Conservation (phyloP, 257 asterid genomes). For the Nicotiana sylvestris region DNA sequence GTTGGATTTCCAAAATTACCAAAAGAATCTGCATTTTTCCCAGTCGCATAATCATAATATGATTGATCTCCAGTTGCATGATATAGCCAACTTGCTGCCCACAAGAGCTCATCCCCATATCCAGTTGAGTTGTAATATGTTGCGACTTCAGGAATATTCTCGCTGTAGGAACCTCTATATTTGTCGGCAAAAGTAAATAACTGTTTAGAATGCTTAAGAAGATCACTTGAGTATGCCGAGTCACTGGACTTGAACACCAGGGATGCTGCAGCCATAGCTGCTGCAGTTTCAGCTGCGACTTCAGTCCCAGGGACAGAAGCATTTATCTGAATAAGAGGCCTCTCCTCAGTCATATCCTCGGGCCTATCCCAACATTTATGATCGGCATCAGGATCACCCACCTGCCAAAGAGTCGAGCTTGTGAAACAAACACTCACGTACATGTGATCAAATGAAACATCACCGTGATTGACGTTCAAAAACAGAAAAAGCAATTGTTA, state of each 20-base stretch:
- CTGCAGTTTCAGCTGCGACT: slow-evolving; percentile 87
- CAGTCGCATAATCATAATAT: slow-evolving; percentile 59
- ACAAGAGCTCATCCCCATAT: slow-evolving; percentile 87
- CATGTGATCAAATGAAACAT: background rate
- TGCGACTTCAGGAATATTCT: slow-evolving; percentile 58
- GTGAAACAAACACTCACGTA: background rate
- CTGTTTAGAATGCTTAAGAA: slow-evolving; percentile 65
- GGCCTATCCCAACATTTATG: slow-evolving; percentile 87
- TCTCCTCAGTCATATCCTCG: slow-evolving; percentile 49
- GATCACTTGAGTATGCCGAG: slow-evolving; percentile 48
- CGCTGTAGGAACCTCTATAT: slow-evolving; percentile 52
- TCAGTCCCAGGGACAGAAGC: slow-evolving; percentile 67
- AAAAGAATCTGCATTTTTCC: slow-evolving; percentile 45
- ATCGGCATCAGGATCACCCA: slow-evolving; percentile 60
- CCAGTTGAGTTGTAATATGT: slow-evolving; percentile 78
- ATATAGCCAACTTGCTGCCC: slow-evolving; percentile 96
- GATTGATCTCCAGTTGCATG: slow-evolving; percentile 68
- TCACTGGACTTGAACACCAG: slow-evolving; percentile 54
- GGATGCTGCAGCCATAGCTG: slow-evolving; percentile 84
- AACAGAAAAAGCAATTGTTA: background rate
- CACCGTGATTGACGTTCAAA: background rate
- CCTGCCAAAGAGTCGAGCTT: slow-evolving; percentile 33
- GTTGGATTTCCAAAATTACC: slow-evolving; percentile 72
- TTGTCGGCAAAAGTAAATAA: slow-evolving; percentile 68
- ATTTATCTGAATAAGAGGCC: slow-evolving; percentile 70